Evolutionary conservation across 2,329 filamentous ascomycete species (phyloP).

Genomic region (Ceratocystis ficicola): DNA sequence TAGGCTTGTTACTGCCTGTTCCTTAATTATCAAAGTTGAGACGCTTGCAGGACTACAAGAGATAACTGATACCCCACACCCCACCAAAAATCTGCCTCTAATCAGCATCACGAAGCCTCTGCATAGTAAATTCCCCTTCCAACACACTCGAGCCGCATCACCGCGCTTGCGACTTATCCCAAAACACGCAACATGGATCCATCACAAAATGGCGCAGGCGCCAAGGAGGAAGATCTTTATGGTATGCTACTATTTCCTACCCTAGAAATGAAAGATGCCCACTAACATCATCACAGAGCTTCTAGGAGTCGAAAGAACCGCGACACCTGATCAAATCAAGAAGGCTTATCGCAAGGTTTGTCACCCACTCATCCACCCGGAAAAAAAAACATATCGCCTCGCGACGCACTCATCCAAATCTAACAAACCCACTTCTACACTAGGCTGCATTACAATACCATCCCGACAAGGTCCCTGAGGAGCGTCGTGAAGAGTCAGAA

Average conservation of each 20-base stretch:
- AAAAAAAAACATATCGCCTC: constrained; percentile 1
- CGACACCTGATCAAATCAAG: constrained; percentile 72
- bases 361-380: not conserved
- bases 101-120: constrained; percentile 7
- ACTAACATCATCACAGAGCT: constrained; percentile 45
- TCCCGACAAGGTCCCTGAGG: constrained; percentile 87
- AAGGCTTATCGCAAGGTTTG: constrained; percentile 89
- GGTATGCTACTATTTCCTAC: constrained; percentile 33
- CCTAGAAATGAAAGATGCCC: not conserved
- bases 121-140: not conserved
- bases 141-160: constrained; percentile 14
- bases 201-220: constrained; percentile 22
- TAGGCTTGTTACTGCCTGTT: constrained; percentile 1
- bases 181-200: not conserved
- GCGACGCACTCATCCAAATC: not conserved
- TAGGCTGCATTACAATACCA: constrained; percentile 80
- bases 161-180: constrained; percentile 8
- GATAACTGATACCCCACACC: constrained; percentile 17
- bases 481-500: constrained; percentile 73
- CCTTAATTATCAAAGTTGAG: not conserved
- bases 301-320: constrained; percentile 59
- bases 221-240: constrained; percentile 48
- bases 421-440: constrained; percentile 19
- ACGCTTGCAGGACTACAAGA: not conserved
- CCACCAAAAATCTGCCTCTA: constrained; percentile 19